Conservation (phyloP, 2,329 filamentous ascomycete genomes). For the Beauveria pseudobassiana region DNA sequence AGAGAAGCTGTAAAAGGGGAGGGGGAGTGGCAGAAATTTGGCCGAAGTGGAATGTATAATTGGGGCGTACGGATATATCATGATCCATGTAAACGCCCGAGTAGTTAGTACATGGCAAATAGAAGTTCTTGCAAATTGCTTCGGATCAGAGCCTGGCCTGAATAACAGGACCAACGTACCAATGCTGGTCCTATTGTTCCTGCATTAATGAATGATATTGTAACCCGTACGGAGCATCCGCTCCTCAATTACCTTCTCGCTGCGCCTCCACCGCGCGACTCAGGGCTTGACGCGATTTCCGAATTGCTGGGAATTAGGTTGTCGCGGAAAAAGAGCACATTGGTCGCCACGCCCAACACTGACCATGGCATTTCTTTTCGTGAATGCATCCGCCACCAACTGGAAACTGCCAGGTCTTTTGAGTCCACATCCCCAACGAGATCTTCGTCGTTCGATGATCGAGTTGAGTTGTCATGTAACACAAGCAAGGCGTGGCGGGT, state of each 20-base stretch:
- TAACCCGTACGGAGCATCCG: neutral
- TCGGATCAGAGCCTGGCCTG: neutral
- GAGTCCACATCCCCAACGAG: neutral
- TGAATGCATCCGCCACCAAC: neutral
- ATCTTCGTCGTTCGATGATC: neutral
- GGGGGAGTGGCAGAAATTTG: too few species aligned
- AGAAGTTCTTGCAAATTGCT: neutral
- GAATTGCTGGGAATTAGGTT: neutral
- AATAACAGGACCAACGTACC: neutral
- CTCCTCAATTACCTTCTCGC: neutral
- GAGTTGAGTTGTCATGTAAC: neutral
- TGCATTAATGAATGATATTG: neutral
- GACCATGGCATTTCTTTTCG: neutral
- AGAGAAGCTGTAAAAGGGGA: neutral
- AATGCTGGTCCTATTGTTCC: neutral
- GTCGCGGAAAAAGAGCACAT: neutral
- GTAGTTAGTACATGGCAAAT: too few species aligned
- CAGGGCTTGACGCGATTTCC: neutral
- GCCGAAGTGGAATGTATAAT: neutral
- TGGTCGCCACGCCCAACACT: neutral
- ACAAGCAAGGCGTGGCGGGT: neutral
- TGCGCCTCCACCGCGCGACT: neutral
- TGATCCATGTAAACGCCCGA: neutral
- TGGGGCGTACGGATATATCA: too few species aligned
- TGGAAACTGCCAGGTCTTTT: too few species aligned